Evolutionary conservation across 108 stramenopile species (phyloP), one percentile per base, ranked within the genome.

Genomic region (Cyclotella cryptica): DNA sequence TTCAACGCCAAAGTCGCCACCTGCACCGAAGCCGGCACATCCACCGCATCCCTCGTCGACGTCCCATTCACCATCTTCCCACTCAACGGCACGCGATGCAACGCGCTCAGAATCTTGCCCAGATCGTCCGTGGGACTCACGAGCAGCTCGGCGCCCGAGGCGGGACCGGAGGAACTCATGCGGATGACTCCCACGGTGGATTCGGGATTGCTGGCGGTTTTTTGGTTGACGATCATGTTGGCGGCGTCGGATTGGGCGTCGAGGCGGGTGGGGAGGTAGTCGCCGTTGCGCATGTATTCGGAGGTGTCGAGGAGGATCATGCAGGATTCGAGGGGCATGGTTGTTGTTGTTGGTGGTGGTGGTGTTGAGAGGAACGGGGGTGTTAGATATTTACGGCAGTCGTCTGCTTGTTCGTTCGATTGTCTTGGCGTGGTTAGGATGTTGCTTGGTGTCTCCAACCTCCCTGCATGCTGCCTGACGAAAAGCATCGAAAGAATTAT

Each of bases 241-340:
- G 97, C 97, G 0, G 99, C 99, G 84, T 98, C 99, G 71, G 94
- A 88, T 84, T 98, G 98, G 26, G 98, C 97, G 69, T 98, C 97
- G 79, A 98, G 84, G 29, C 99, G 96, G n/a, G 96, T 96, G 21
- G 99, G 99, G 52, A 95, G 81, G 91, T 97, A 99, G 76, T 99
- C 99, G 18, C 98, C 98, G 78, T 99, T 99, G 49, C 99, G 85
- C 97, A 98, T 98, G 84, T 87, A 97, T 80, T 99, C 97, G 70
- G 96, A 97, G 79, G 94, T 98, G 86, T 99, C 99, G 76, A 99
- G 83, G 63, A 98, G 92, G 77, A 99, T 95, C 94, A 99, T 98
- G 74, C 96, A 97, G 28, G 92, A 91, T 86, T 99, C 98, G 72
- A 99, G 92, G 35, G 95, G 96, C 97, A 98, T 98, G 72, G 52